Percentiles rank a stretch among this genome's conserved stretches.
phyloP scores from a whole-genome alignment of 345 rosid genomes.

The Pseudoturritis turrita region DNA sequence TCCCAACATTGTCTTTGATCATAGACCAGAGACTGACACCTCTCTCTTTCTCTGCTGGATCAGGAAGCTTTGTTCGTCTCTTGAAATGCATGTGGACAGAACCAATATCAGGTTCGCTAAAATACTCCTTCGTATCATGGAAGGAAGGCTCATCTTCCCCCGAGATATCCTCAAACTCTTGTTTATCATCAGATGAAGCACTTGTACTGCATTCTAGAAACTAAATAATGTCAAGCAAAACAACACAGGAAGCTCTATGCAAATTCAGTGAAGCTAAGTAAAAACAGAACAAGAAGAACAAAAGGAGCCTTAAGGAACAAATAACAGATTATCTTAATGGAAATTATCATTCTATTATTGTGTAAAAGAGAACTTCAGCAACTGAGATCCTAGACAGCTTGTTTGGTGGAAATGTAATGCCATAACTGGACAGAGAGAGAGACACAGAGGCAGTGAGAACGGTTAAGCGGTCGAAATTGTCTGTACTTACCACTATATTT shows the following conservation, averaged over 20 bases:
- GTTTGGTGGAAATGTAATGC: not conserved
- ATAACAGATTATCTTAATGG: not conserved
- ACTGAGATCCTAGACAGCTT: not conserved
- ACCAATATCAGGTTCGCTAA: constrained; percentile 44
- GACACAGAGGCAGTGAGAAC: not conserved
- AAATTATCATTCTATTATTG: not conserved
- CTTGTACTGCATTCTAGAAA: constrained; percentile 92
- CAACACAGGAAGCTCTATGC: constrained; percentile 1
- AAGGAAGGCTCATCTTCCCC: constrained; percentile 76
- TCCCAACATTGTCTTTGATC: constrained; percentile 99
- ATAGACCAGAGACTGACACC: constrained; percentile 99
- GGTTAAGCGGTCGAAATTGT: constrained; percentile 1
- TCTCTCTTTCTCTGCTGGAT: constrained; percentile 90
- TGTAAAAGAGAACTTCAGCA: not conserved
- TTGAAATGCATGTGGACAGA: constrained; percentile 41
- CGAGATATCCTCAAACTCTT: constrained; percentile 72
- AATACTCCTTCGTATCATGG: constrained; percentile 70
- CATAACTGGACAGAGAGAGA: not conserved
- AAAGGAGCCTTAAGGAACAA: not conserved
- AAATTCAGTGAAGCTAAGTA: not conserved
- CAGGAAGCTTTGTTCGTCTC: constrained; percentile 85
- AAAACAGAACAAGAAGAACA: not conserved
- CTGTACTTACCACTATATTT: constrained; percentile 65
- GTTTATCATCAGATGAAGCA: constrained; percentile 93
- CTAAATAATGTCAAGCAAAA: constrained; percentile 30